phyloP scores from a whole-genome alignment of 257 asterid genomes.

The Striga asiatica region DNA sequence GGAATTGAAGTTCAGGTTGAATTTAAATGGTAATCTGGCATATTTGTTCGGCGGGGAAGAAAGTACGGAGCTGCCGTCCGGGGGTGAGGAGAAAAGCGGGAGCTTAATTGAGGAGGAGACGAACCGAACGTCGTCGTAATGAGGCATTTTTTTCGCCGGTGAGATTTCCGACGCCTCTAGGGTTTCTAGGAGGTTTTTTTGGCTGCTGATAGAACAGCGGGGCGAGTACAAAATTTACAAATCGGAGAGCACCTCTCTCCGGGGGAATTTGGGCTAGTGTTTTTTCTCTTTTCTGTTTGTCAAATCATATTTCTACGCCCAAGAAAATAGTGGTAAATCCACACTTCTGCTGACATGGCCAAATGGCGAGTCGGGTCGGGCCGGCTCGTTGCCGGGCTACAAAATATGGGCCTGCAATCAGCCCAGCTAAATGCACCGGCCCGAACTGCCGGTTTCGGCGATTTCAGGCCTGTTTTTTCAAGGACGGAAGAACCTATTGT shows the following conservation, averaged over 20 bases:
- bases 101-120: conserved; percentile 51
- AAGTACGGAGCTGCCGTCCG: not conserved
- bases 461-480: too few relatives aligned
- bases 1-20: conserved; percentile 31
- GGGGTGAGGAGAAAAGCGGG: conserved; percentile 27
- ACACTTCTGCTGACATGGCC: too few relatives aligned
- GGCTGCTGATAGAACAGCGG: not conserved
- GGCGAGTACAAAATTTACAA: not conserved
- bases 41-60: conserved; percentile 15
- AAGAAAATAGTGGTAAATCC: too few relatives aligned
- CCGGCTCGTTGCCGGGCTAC: too few relatives aligned
- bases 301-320: too few relatives aligned
- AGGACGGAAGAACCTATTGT: too few relatives aligned
- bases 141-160: conserved; percentile 37
- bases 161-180: conserved; percentile 4
- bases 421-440: too few relatives aligned
- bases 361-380: too few relatives aligned
- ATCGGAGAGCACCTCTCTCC: conserved; percentile 1
- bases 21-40: conserved; percentile 34
- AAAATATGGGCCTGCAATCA: too few relatives aligned
- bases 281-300: too few relatives aligned
- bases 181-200: conserved; percentile 16
- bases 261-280: too few relatives aligned
- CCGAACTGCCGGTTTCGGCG: too few relatives aligned
- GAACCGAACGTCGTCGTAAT: conserved; percentile 46